Base-by-base conservation (phyloP, 345 rosid species). In the Populus nigra region DNA sequence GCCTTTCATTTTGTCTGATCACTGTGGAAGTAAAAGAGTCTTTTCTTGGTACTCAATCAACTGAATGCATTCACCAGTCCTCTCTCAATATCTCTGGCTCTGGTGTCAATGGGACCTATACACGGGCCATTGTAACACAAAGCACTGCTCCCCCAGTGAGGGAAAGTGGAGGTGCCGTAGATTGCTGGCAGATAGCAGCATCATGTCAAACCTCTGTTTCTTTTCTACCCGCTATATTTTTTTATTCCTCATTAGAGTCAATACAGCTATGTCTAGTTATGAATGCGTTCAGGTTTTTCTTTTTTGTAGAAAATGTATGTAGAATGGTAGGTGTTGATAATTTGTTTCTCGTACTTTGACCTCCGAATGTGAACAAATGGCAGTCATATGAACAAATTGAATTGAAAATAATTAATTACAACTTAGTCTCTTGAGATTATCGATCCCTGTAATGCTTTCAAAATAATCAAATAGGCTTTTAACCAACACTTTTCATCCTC, bases 1-100 rank as follows among this genome's bases (percentile, higher is more conserved):
- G 72, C 57, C 76, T 29, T 43, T 67, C 65, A 61, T 68, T 79
- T 81, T 76, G 78, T 73, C 79, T 73, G 75, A 66, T 55, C 72
- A 62, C 76, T 78, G 68, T 49, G 27, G 5, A 47, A 33, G 67
- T 53, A 55, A 77, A 75, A 68, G 59, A 71, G 61, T 45, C 55
- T 76, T 59, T 66, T 69, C 83, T 72, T 73, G 72, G 31, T 7
- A 47, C 77, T 61, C 69, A 81, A 78, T 53, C 41, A 17, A 74
- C 43, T 77, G 55, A n/a, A 17, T 53, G 12, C 12, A 66, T 53
- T 57, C 73, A 8, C 49, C 55, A 11, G 23, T 55, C 39, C 23
- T 65, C 39, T 49, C 69, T 36, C 77, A 43, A 22, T 74, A 68
- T 67, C 69, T 8, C 33, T 41, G 36, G 23, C 57, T 61, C 55